These are phyloP conservation scores for Acidiella bohemica DNA, from an alignment of 495 filamentous ascomycete species.

Conservation along the genomic window DNA sequence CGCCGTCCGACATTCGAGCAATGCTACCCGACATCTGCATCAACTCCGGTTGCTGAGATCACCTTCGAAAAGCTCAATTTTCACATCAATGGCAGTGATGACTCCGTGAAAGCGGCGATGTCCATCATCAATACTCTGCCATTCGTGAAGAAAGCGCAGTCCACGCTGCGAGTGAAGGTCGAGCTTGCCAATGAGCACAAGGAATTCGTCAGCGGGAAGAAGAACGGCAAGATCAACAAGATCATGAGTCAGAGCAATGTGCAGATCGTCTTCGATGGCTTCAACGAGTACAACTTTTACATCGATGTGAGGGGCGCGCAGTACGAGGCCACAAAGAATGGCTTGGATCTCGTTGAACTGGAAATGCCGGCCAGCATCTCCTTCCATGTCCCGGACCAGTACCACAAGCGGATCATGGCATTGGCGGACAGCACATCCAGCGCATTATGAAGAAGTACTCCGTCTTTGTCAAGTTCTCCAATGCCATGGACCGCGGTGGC, in stretches of 20 bases:
- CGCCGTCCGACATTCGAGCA: conserved; percentile 59
- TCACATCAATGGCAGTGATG: conserved; percentile 86
- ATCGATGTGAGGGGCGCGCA: conserved; percentile 88
- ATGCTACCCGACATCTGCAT: conserved; percentile 94
- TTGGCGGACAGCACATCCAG: conserved; percentile 96
- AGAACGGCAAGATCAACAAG: conserved; percentile 99
- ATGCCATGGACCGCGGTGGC: conserved; percentile 95
- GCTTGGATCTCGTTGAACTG: conserved; percentile 84
- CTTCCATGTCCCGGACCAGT: conserved; percentile 98
- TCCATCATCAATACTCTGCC: conserved; percentile 83
- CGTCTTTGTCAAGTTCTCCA: conserved; percentile 98
- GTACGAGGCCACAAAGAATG: conserved; percentile 85
- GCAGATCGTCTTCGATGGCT: conserved; percentile 96
- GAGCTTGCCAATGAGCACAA: conserved; percentile 99
- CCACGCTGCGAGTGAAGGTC: conserved; percentile 92
- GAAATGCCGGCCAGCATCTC: conserved; percentile 99
- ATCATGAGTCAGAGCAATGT: conserved; percentile 99
- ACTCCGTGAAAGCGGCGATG: conserved; percentile 85
- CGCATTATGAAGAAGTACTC: conserved; percentile 99
- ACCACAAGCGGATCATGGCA: conserved; percentile 99
- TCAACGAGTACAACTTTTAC: conserved; percentile 99
- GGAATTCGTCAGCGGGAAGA: conserved; percentile 97
- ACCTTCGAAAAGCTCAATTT: conserved; percentile 89
- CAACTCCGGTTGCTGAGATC: conserved; percentile 87
- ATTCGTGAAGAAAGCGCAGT: conserved; percentile 73